A percentile compares a stretch with the other conserved stretches of the same genome.
Conservation (phyloP, 345 rosid genomes). For the Limnanthes douglasii region DNA sequence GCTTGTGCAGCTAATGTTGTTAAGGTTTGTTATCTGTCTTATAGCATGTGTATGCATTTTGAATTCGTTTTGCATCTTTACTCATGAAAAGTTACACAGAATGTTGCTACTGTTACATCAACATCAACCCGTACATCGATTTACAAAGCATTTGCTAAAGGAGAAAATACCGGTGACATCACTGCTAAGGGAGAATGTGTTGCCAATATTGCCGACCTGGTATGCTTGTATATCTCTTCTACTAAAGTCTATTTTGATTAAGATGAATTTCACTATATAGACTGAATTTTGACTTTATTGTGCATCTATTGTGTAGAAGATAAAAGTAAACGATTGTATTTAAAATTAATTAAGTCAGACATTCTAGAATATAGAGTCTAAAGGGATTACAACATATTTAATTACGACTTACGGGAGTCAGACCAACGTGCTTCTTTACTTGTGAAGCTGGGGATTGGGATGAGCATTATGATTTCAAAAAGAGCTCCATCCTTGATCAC, state of each 20-base stretch:
- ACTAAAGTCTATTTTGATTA: too few relatives aligned
- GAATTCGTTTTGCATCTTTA: slow-evolving; percentile 4
- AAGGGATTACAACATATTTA: too few relatives aligned
- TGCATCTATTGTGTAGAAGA: too few relatives aligned
- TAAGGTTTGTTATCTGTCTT: slow-evolving; percentile 38
- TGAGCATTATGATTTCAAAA: slow-evolving; percentile 76
- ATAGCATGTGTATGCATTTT: neutral
- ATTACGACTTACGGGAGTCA: too few relatives aligned
- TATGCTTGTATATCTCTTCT: slow-evolving; percentile 13
- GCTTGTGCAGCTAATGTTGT: slow-evolving; percentile 98
- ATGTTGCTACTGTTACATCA: slow-evolving; percentile 97
- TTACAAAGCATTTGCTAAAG: slow-evolving; percentile 96
- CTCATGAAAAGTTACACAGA: slow-evolving; percentile 27
- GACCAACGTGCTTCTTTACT: slow-evolving; percentile 1
- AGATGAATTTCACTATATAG: too few relatives aligned
- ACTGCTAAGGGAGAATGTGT: slow-evolving; percentile 99
- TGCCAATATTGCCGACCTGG: slow-evolving; percentile 92
- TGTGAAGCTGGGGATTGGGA: slow-evolving; percentile 88
- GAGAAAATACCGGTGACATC: slow-evolving; percentile 97
- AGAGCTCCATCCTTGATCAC: slow-evolving; percentile 76
- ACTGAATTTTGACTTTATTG: too few relatives aligned
- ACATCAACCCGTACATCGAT: slow-evolving; percentile 96
- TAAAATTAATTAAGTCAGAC: too few relatives aligned
- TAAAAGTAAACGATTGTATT: too few relatives aligned
- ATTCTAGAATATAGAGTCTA: too few relatives aligned